Percentiles rank a stretch among this genome's conserved stretches.
Conservation (phyloP, 2,329 filamentous ascomycete species). For the Byssothecium circinans region DNA sequence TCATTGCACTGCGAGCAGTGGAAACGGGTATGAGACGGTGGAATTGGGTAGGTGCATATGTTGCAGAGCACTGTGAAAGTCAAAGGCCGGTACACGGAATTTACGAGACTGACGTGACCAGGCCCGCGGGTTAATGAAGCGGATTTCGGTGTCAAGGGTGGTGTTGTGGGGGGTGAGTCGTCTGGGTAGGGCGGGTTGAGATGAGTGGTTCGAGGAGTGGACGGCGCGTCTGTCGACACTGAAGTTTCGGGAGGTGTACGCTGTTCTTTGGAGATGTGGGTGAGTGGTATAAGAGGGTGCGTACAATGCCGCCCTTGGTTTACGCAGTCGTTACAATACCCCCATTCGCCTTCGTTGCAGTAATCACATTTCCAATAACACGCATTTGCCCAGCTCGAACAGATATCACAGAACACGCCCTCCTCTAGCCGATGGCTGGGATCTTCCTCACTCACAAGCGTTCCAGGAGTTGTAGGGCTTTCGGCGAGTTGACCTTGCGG, state of each 20-base stretch:
- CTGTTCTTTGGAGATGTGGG: conserved; percentile 54
- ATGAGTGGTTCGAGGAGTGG: conserved; percentile 15
- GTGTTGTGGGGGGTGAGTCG: conserved; percentile 36
- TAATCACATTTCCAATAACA: conserved; percentile 87
- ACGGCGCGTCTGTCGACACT: conserved; percentile 16
- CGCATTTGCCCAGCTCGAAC: conserved; percentile 71
- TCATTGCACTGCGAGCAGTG: conserved; percentile 78
- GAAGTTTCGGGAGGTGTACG: conserved; percentile 10
- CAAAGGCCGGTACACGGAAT: conserved; percentile 62
- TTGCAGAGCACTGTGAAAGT: conserved; percentile 77
- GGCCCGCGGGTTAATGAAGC: conserved; percentile 45
- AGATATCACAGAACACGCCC: conserved; percentile 83
- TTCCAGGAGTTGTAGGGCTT: conserved; percentile 23
- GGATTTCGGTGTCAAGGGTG: conserved; percentile 45
- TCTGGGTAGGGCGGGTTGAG: conserved; percentile 32
- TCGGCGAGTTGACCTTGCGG: conserved; percentile 27
- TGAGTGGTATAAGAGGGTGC: conserved; percentile 76
- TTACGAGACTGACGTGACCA: conserved; percentile 36
- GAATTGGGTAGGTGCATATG: conserved; percentile 72
- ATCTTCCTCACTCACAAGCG: conserved; percentile 63
- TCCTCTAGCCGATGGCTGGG: conserved; percentile 69
- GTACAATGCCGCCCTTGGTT: conserved; percentile 80
- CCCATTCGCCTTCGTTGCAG: conserved; percentile 94
- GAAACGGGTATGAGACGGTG: conserved; percentile 68
- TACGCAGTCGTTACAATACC: conserved; percentile 86